phyloP scores from a whole-genome alignment of 805 yeast species.

The Cyberlindnera lachancei region DNA sequence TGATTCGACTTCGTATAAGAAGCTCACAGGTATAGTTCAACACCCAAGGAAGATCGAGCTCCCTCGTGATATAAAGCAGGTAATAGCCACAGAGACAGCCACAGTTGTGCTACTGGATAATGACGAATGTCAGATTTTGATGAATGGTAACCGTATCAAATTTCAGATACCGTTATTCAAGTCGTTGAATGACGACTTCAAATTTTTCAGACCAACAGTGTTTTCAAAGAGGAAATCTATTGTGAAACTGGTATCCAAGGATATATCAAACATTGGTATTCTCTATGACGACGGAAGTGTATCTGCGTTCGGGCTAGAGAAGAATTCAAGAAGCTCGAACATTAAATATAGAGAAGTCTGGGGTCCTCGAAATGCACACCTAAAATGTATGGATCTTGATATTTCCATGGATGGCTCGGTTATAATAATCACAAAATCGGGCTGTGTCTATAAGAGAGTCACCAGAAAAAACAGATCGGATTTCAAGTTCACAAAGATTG shows the following conservation, averaged over 20 bases:
- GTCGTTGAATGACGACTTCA: constrained; percentile 36
- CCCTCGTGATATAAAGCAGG: constrained; percentile 36
- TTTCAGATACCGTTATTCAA: constrained; percentile 31
- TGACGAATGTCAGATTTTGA: constrained; percentile 57
- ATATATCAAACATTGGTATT: constrained; percentile 38
- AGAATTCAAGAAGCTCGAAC: constrained; percentile 23
- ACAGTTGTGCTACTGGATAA: constrained; percentile 56
- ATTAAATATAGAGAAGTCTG: constrained; percentile 47
- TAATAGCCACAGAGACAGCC: constrained; percentile 57
- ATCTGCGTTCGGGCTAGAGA: constrained; percentile 27
- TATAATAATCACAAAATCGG: constrained; percentile 59
- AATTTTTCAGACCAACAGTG: constrained; percentile 44
- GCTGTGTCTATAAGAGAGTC: constrained; percentile 45
- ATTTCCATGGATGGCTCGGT: constrained; percentile 62
- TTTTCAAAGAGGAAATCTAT: constrained; percentile 34
- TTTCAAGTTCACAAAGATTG: constrained; percentile 48
- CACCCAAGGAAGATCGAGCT: constrained; percentile 35
- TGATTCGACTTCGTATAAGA: constrained; percentile 24
- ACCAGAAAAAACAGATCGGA: constrained; percentile 19
- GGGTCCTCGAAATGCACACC: constrained; percentile 51
- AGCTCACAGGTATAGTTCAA: constrained; percentile 31
- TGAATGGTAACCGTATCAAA: constrained; percentile 49
- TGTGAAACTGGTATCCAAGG: constrained; percentile 28
- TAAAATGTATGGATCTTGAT: constrained; percentile 61
- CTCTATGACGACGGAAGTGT: constrained; percentile 51